Evolutionary conservation across 345 rosid genomes (phyloP).

Genomic region (Melastoma malabathricum): DNA sequence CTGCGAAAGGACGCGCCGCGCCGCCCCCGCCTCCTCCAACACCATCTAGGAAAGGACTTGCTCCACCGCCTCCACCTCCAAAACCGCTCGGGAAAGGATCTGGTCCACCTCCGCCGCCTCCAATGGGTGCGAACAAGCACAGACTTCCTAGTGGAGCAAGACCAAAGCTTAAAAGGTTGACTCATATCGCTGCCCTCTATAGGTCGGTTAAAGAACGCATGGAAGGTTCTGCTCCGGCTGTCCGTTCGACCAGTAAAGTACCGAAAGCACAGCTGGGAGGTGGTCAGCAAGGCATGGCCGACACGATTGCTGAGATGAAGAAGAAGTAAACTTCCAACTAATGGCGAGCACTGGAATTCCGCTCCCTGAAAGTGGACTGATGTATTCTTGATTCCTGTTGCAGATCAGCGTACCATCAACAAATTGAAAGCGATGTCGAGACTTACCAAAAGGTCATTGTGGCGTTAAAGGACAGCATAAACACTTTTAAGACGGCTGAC

Average conservation of each 20-base stretch:
- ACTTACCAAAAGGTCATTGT: constrained; percentile 43
- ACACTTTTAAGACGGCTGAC: constrained; percentile 53
- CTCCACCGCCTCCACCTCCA: constrained; percentile 33
- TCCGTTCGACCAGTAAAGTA: constrained; percentile 15
- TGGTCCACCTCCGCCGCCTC: constrained; percentile 52
- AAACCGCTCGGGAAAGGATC: constrained; percentile 19
- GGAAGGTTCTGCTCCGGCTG: constrained; percentile 40
- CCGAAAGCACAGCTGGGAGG: background rate
- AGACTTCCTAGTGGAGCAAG: constrained; percentile 50
- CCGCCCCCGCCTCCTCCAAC: constrained; percentile 6
- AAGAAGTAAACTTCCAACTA: constrained; percentile 33
- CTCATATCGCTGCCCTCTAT: constrained; percentile 52
- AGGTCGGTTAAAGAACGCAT: constrained; percentile 52
- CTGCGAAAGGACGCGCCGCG: background rate
- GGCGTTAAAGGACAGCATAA: constrained; percentile 41
- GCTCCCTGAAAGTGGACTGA: background rate
- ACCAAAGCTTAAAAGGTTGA: constrained; percentile 71
- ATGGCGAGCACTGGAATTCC: too few species aligned
- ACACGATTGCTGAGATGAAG: constrained; percentile 80
- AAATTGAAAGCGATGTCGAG: constrained; percentile 67
- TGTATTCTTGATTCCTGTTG: constrained; percentile 1
- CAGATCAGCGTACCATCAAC: constrained; percentile 85
- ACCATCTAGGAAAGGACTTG: constrained; percentile 1
- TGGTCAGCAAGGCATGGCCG: constrained; percentile 84
- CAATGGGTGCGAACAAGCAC: constrained; percentile 29